Conservation (phyloP, 805 yeast species). For the Kluyveromyces wickerhamii region DNA sequence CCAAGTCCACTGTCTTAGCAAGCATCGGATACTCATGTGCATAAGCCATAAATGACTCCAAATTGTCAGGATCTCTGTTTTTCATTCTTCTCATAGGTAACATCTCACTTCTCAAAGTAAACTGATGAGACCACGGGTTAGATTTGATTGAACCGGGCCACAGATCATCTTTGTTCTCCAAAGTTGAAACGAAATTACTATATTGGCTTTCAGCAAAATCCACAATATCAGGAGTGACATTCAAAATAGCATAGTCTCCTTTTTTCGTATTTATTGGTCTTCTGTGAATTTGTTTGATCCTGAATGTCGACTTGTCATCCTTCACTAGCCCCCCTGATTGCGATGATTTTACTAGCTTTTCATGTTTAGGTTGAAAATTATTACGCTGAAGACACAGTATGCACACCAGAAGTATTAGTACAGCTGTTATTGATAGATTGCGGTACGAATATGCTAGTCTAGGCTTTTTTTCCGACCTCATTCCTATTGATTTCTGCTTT, state of each 20-base stretch:
- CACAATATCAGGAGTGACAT: conserved; percentile 13
- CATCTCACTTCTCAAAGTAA: conserved; percentile 9
- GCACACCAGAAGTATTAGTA: background rate
- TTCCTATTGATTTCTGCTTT: too few relatives aligned
- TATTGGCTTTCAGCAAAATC: conserved; percentile 14
- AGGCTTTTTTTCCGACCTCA: too few relatives aligned
- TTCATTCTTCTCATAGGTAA: conserved; percentile 32
- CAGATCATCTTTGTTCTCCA: conserved; percentile 9
- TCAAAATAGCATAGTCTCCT: conserved; percentile 13
- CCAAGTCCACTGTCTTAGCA: conserved; percentile 36
- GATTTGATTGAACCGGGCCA: conserved; percentile 16
- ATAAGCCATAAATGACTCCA: conserved; percentile 58
- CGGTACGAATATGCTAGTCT: too few relatives aligned
- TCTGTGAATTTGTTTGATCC: conserved; percentile 15
- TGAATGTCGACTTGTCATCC: conserved; percentile 8
- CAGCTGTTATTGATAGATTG: background rate
- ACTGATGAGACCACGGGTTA: conserved; percentile 21
- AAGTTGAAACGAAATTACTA: conserved; percentile 6
- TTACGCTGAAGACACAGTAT: too few relatives aligned
- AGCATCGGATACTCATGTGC: conserved; percentile 35
- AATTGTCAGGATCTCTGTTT: conserved; percentile 48
- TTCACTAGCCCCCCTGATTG: too few relatives aligned
- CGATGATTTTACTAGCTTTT: too few relatives aligned
- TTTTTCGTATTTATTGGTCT: background rate
- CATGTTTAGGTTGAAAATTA: too few relatives aligned